Evolutionary conservation across 257 asterid genomes (phyloP), one percentile per base, ranked within the genome.

Genomic region (Nicotiana obtusifolia): DNA sequence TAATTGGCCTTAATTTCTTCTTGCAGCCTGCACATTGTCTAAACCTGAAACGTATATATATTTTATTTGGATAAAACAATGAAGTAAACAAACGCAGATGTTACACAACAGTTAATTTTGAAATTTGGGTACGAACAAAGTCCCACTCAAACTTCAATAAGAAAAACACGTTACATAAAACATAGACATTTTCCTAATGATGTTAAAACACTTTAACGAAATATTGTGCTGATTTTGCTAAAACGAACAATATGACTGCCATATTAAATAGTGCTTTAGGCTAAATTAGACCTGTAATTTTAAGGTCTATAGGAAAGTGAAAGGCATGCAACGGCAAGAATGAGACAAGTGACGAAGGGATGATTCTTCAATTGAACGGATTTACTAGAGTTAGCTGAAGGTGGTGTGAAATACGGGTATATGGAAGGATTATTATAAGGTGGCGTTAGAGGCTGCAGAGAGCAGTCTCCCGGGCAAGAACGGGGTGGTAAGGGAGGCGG

Each of bases 381-480:
- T 49, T 73, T 73, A 81, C 57, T 66, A 14, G 87, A 84, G n/a
- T 7, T 78, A 22, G 81, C 35, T 5, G 82, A 7, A 66, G 83
- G 83, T 44, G 89, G 86, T 4, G 95, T 22, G 17, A 47, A 73
- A 47, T 47, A 44, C 15, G 79, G 79, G 30, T 73, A 73, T 49
- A 73, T 73, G 41, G 96, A 89, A 0, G 93, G 88, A 7, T 80
- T 66, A 7, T 85, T 78, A 3, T 78, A 80, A 17, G 85, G 82
- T 59, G 81, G 90, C 5, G 80, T 52, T 0, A 92, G 94, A 6
- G 93, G 91, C 4, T 94, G 94, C 0, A 91, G 92, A 1, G 93
- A 87, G 87, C 61, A 83, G 85, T 87, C 89, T 81, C 83, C 81
- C 19, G 67, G 82, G 8, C 88, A 85, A 5, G 87, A 87, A 24